Evolutionary conservation across 352 stramenopile genomes (phyloP).

Genomic region (Phytophthora citrophthora): DNA sequence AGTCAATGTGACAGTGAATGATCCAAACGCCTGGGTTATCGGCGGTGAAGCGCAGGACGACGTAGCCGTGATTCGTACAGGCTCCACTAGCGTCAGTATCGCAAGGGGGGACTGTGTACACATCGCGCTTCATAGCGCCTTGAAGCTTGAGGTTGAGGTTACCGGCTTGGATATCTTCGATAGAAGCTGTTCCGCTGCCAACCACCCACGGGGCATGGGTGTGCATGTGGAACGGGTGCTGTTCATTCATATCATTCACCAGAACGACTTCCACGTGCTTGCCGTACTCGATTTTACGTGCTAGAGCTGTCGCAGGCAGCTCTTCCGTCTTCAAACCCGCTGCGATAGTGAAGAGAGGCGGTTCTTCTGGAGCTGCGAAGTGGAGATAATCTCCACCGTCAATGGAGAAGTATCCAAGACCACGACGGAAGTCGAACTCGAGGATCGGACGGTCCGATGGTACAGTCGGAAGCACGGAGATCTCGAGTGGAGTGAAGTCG

Average conservation of each 20-base stretch:
- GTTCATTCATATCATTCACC: constrained; percentile 42
- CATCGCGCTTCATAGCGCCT: constrained; percentile 44
- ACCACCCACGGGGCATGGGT: constrained; percentile 44
- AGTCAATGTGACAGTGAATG: constrained; percentile 62
- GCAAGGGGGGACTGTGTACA: constrained; percentile 48
- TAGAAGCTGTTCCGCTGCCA: constrained; percentile 28
- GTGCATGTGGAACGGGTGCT: constrained; percentile 58
- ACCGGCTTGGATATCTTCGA: constrained; percentile 17
- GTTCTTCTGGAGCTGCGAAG: constrained; percentile 22
- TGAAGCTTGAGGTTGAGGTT: constrained; percentile 35
- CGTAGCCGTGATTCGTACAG: constrained; percentile 43
- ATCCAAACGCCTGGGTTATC: constrained; percentile 57
- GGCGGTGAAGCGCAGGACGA: constrained; percentile 42
- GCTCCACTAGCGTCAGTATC: constrained; percentile 23
- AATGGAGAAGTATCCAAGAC: constrained; percentile 29
- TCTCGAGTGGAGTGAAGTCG: constrained; percentile 27
- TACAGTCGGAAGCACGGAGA: constrained; percentile 4
- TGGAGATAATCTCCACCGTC: constrained; percentile 20
- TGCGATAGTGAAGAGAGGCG: constrained; percentile 45
- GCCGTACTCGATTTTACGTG: constrained; percentile 26
- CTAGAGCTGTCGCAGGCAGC: constrained; percentile 38
- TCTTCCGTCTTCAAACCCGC: constrained; percentile 29
- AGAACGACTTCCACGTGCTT: constrained; percentile 50
- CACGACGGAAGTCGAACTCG: constrained; percentile 28
- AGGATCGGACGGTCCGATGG: constrained; percentile 29